A percentile compares a stretch with the other conserved stretches of the same genome.
Evolutionary conservation across 2,329 filamentous ascomycete species (phyloP).

Genomic region (Fusarium proliferatum): DNA sequence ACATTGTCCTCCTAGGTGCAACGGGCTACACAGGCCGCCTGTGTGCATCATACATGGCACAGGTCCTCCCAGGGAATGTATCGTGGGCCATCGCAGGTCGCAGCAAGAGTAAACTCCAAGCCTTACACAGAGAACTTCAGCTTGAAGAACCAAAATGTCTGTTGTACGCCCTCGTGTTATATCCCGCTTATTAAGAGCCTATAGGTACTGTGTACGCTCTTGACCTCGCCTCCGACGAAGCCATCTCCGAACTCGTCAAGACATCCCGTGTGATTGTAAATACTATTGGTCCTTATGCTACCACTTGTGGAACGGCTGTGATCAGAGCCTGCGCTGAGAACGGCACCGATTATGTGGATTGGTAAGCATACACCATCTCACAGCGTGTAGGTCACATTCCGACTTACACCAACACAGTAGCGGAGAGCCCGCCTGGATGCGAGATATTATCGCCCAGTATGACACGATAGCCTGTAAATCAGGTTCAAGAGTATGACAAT

Average conservation of each 20-base stretch:
- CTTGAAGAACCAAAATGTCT: constrained; percentile 6
- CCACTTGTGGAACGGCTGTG: constrained; percentile 26
- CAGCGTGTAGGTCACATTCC: neutral
- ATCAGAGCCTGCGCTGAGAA: constrained; percentile 36
- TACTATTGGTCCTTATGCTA: constrained; percentile 28
- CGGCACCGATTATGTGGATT: constrained; percentile 39
- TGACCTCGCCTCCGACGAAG: constrained; percentile 6
- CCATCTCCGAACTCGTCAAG: neutral
- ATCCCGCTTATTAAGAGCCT: neutral
- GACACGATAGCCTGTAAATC: constrained; percentile 19
- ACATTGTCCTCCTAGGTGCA: constrained; percentile 64
- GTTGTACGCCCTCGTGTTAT: neutral
- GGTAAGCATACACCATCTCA: constrained; percentile 2
- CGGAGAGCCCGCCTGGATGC: constrained; percentile 36
- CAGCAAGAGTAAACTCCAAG: constrained; percentile 76
- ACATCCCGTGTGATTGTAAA: constrained; percentile 10
- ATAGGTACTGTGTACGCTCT: constrained; percentile 6
- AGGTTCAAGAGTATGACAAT: constrained; percentile 13
- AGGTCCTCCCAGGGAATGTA: constrained; percentile 74
- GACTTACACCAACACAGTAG: constrained; percentile 25
- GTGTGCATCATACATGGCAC: constrained; percentile 77
- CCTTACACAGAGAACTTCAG: constrained; percentile 60
- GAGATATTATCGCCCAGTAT: constrained; percentile 16
- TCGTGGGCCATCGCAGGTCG: constrained; percentile 88
- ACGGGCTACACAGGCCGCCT: constrained; percentile 84